A percentile compares a stretch with the other conserved stretches of the same genome.
phyloP scores from a whole-genome alignment of 345 rosid species.

The Brassica juncea region DNA sequence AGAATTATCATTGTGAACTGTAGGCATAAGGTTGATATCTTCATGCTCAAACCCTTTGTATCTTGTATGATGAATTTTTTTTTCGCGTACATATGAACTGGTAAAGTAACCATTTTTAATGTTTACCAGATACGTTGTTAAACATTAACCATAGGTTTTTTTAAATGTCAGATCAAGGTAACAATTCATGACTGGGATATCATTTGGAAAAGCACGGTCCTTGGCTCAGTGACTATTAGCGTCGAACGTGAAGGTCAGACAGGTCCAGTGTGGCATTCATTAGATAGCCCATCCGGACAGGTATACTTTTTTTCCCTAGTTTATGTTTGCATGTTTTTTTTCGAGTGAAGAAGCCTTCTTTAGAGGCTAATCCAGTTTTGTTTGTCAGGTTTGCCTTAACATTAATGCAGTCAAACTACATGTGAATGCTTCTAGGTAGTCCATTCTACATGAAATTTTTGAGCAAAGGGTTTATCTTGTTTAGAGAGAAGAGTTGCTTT shows the following conservation, averaged over 20 bases:
- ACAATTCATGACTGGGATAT: constrained; percentile 99
- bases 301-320: constrained; percentile 43
- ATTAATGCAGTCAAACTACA: constrained; percentile 69
- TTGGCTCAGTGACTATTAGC: constrained; percentile 85
- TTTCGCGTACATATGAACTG: too few species aligned
- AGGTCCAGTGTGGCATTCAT: constrained; percentile 80
- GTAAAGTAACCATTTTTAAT: not conserved
- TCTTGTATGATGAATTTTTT: not conserved
- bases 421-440: constrained; percentile 68
- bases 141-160: constrained; percentile 3
- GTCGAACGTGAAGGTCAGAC: constrained; percentile 92
- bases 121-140: constrained; percentile 5
- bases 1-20: not conserved
- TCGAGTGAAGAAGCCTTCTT: not conserved
- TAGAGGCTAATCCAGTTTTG: constrained; percentile 26
- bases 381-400: constrained; percentile 88
- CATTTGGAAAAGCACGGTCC: constrained; percentile 96
- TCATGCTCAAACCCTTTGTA: not conserved
- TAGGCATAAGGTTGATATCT: not conserved
- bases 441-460: not conserved
- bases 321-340: not conserved
- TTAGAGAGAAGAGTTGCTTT: not conserved
- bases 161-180: constrained; percentile 67
- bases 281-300: constrained; percentile 96
- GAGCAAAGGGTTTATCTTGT: constrained; percentile 1